phyloP scores from a whole-genome alignment of 2,329 filamentous ascomycete genomes.

The Colletotrichum phormii region DNA sequence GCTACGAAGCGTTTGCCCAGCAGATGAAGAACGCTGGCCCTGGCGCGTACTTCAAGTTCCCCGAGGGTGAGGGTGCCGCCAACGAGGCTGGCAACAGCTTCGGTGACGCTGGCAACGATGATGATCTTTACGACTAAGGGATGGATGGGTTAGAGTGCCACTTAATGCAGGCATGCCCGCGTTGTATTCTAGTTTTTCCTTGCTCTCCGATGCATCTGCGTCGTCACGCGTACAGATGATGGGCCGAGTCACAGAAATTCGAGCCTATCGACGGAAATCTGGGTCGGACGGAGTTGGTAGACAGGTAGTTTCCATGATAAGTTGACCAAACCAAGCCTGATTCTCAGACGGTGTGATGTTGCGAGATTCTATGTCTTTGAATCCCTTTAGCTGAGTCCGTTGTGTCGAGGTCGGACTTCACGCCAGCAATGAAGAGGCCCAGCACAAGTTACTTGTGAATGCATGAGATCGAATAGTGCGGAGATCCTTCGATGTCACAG shows the following conservation, averaged over 20 bases:
- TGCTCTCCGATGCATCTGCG: slow-evolving; percentile 48
- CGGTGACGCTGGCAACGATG: slow-evolving; percentile 90
- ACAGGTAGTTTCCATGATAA: slow-evolving; percentile 35
- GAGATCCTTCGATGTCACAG: slow-evolving; percentile 4
- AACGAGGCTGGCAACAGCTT: slow-evolving; percentile 72
- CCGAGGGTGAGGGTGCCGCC: slow-evolving; percentile 75
- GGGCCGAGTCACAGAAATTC: slow-evolving; percentile 19
- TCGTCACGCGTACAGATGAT: slow-evolving; percentile 39
- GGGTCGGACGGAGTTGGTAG: slow-evolving; percentile 38
- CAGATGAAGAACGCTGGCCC: slow-evolving; percentile 99
- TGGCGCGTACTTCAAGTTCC: slow-evolving; percentile 99
- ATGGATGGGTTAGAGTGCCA: slow-evolving; percentile 39
- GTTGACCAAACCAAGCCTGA: background rate
- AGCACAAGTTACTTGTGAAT: background rate
- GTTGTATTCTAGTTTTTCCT: slow-evolving; percentile 62
- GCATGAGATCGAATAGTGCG: background rate
- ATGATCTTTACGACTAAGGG: slow-evolving; percentile 95
- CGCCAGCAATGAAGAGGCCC: background rate
- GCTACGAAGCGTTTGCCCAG: slow-evolving; percentile 98
- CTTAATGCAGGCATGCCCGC: slow-evolving; percentile 26
- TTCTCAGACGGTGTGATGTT: background rate
- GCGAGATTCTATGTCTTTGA: background rate
- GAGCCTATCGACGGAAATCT: slow-evolving; percentile 19
- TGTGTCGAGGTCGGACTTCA: background rate
- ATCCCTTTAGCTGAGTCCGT: background rate